Evolutionary conservation across 306 rosid genomes (phyloP).

Genomic region (Pyrus pyrifolia): DNA sequence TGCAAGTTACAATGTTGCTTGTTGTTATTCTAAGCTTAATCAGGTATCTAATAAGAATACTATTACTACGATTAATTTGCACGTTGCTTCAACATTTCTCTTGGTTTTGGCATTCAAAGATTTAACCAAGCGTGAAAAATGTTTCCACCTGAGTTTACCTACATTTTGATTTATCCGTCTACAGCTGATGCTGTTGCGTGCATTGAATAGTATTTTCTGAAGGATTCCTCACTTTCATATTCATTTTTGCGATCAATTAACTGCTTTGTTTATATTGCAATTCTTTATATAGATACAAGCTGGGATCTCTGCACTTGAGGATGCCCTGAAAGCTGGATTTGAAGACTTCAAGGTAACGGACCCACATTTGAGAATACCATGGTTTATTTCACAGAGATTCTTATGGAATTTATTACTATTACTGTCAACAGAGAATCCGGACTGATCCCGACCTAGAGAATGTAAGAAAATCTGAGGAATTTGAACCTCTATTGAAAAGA

Average conservation of each 20-base stretch:
- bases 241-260: not conserved
- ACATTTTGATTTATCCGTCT: not conserved
- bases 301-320: conserved; percentile 89
- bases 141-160: not conserved
- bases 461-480: conserved; percentile 49
- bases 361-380: not conserved
- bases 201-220: not conserved
- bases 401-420: conserved; percentile 18
- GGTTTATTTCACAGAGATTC: not conserved
- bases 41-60: conserved; percentile 45
- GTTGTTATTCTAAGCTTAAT: conserved; percentile 88
- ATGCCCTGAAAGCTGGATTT: conserved; percentile 73
- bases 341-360: conserved; percentile 91
- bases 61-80: not conserved
- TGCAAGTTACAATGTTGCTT: conserved; percentile 92
- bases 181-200: not conserved
- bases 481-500: conserved; percentile 60
- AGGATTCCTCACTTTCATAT: not conserved
- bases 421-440: conserved; percentile 68
- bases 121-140: not conserved
- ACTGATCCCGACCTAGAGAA: conserved; percentile 83
- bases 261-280: not conserved
- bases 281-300: conserved; percentile 60
- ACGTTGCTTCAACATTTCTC: not conserved
- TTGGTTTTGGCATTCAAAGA: not conserved